Evolutionary conservation across 2,329 filamentous ascomycete species (phyloP), one percentile per base, ranked within the genome.

Genomic region (Colletotrichum sp.): DNA sequence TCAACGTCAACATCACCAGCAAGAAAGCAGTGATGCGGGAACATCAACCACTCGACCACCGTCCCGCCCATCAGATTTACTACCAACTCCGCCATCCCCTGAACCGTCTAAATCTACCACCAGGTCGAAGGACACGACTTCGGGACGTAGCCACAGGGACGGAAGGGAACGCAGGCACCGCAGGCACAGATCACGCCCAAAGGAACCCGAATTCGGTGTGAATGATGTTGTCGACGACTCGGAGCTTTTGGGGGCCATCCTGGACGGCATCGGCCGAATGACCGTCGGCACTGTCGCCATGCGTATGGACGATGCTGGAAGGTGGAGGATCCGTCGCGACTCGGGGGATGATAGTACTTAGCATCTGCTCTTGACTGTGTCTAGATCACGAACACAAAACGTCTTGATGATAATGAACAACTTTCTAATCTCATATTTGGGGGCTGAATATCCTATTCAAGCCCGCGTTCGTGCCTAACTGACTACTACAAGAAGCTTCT

Each of bases 291-390:
- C 69, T 5, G 58, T 73, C 24, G 78, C 79, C 21, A 86, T 87
- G 82, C 74, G 75, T 34, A 79, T 81, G 77, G 84, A 87, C 62
- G 79, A 83, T 16, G 82, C 80, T 13, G 86, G 85, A 4, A 81
- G 86, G 55, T 87, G 85, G 86, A 82, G 86, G 75, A 85, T 87
- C 66, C 69, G 58, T 30, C 69, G 65, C 18, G 55, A 59, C 24
- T 52, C 48, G 16, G 69, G 43, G 16, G 36, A 36, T 18, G 43
- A 73, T 8, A 24, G 56, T 55, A 24, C 63, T 68, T 56, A 55
- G 43, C 14, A 48, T 32, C 21, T 32, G 6, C 56, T 26, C 36
- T 14, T 36, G 28, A 7, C 7, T 24, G 61, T 21, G 13, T 36
- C n/a, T 12, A 38, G 56, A 21, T 56, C 36, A 55, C 67, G 56